These are phyloP conservation scores for Magnaporthales sp. DNA, from an alignment of 2,329 filamentous ascomycete species.

Conservation along the genomic window DNA sequence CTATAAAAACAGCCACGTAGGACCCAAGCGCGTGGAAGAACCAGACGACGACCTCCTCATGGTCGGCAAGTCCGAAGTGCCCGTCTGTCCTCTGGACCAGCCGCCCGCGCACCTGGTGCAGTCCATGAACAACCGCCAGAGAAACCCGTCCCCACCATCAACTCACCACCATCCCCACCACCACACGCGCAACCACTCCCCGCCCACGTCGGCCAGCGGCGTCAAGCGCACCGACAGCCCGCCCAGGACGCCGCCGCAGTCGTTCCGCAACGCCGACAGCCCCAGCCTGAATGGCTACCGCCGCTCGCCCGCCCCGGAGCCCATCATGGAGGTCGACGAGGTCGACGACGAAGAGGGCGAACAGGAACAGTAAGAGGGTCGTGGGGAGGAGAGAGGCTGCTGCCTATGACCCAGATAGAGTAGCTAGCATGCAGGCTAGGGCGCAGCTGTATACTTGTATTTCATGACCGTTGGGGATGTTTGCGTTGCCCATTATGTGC, in stretches of 20 bases:
- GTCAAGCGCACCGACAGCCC: not conserved
- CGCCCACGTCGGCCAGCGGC: not conserved
- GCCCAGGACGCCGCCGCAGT: not conserved
- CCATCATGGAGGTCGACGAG: constrained; percentile 5
- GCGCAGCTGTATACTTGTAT: not conserved
- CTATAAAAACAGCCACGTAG: not conserved
- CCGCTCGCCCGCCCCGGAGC: constrained; percentile 3
- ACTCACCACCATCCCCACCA: not conserved
- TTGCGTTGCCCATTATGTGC: not conserved
- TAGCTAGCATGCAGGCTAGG: not conserved
- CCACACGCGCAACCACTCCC: not conserved
- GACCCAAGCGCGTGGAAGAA: not conserved
- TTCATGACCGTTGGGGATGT: not conserved
- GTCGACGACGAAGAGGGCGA: not conserved
- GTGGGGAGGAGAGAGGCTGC: not conserved
- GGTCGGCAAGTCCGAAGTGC: constrained; percentile 7
- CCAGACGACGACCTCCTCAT: constrained; percentile 4
- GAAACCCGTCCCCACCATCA: not conserved
- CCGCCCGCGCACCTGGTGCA: not conserved
- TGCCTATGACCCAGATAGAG: not conserved
- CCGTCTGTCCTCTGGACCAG: constrained; percentile 1
- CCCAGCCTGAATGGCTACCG: not conserved
- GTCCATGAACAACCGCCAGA: not conserved
- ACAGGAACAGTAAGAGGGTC: not conserved
- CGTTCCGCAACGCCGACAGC: not conserved